A percentile compares a stretch with the other conserved stretches of the same genome.
Evolutionary conservation across 352 stramenopile species (phyloP).

Genomic region (Paralagenidium karlingii): DNA sequence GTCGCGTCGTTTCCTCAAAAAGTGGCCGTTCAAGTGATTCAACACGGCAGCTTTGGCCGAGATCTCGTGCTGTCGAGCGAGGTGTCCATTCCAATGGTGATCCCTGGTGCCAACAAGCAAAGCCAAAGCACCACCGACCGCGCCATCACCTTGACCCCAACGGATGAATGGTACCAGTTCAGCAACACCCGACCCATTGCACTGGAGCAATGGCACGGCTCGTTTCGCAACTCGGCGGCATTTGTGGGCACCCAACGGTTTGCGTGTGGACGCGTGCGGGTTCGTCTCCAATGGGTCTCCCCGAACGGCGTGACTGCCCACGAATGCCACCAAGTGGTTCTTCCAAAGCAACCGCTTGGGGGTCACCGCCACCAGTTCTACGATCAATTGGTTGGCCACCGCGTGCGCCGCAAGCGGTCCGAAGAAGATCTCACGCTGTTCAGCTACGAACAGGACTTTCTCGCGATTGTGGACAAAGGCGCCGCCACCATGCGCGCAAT

Average conservation of each 20-base stretch:
- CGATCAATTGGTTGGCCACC: constrained; percentile 9
- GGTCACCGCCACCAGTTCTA: background rate
- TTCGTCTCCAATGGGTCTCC: constrained; percentile 26
- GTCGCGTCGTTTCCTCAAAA: constrained; percentile 34
- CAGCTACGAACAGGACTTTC: constrained; percentile 48
- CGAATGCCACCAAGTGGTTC: background rate
- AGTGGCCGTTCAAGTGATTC: constrained; percentile 30
- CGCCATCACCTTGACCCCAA: background rate
- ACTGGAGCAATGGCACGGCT: constrained; percentile 28
- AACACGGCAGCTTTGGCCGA: constrained; percentile 13
- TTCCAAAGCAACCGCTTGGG: background rate
- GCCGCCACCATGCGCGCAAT: constrained; percentile 31
- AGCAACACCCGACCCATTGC: constrained; percentile 27
- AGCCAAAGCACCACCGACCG: no score
- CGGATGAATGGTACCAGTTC: constrained; percentile 66
- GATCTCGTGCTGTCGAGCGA: constrained; percentile 34
- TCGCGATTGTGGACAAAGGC: no score
- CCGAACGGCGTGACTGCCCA: constrained; percentile 3
- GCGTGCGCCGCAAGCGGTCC: constrained; percentile 3
- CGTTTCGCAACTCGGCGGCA: constrained; percentile 37
- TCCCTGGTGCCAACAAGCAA: constrained; percentile 33
- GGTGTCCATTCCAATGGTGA: constrained; percentile 25
- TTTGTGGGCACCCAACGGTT: constrained; percentile 24
- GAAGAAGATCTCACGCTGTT: constrained; percentile 10
- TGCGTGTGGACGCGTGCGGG: constrained; percentile 29